A percentile compares a stretch with the other conserved stretches of the same genome.
phyloP scores from a whole-genome alignment of 2,329 filamentous ascomycete genomes.

The Dactylella cylindrospora region DNA sequence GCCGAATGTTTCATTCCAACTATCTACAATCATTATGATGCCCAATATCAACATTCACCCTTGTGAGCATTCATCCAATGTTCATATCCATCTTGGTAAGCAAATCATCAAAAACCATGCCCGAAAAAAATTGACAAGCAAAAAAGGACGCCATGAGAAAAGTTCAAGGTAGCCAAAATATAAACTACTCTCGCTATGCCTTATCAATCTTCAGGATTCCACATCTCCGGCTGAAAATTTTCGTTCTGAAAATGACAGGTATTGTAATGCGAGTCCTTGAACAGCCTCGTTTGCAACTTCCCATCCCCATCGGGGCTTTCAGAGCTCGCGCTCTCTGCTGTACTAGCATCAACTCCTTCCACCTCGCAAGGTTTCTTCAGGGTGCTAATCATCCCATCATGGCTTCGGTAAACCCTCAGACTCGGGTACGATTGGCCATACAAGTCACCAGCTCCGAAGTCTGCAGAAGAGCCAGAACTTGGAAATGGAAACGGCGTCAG shows the following conservation, averaged over 20 bases:
- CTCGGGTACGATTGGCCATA: constrained; percentile 5
- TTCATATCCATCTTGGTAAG: too few relatives aligned
- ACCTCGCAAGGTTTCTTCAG: neutral
- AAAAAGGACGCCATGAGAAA: too few relatives aligned
- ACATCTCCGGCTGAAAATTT: constrained; percentile 60
- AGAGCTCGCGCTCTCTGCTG: neutral
- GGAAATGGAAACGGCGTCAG: neutral
- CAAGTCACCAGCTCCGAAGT: neutral
- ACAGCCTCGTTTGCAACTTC: constrained; percentile 50
- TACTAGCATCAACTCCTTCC: too few relatives aligned
- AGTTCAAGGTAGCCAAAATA: too few relatives aligned
- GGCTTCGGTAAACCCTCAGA: constrained; percentile 1
- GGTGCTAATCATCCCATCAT: neutral
- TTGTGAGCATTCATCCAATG: too few relatives aligned
- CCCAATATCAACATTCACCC: too few relatives aligned
- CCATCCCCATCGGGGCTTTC: constrained; percentile 9
- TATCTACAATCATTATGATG: too few relatives aligned
- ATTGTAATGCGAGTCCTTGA: constrained; percentile 69
- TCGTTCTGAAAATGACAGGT: constrained; percentile 68
- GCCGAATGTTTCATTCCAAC: too few relatives aligned
- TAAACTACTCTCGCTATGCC: too few relatives aligned
- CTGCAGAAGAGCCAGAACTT: neutral
- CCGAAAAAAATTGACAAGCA: too few relatives aligned
- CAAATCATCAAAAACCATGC: too few relatives aligned
- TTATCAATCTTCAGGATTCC: constrained; percentile 43